Evolutionary conservation across 2,329 filamentous ascomycete species (phyloP).

Genomic region (Trichoderma atrobrunneum): DNA sequence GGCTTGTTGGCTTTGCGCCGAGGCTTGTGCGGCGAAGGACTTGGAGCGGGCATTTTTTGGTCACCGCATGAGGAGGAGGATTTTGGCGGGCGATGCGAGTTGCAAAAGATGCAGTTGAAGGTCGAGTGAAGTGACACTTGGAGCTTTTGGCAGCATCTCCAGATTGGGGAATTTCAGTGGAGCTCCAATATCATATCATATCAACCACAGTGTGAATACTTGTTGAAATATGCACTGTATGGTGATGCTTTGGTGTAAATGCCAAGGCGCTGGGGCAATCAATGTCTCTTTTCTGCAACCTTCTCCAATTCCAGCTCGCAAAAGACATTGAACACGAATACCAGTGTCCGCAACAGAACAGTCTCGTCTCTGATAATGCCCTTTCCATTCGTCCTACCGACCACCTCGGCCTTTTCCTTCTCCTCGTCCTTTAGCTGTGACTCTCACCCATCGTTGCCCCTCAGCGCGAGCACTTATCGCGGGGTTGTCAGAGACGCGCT

Average conservation of each 20-base stretch:
- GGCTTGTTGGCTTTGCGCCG: constrained; percentile 56
- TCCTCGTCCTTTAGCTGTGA: constrained; percentile 72
- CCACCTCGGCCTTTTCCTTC: constrained; percentile 83
- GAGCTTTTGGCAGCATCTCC: constrained; percentile 9
- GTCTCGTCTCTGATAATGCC: constrained; percentile 63
- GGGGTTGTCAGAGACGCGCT: constrained; percentile 78
- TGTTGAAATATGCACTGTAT: constrained; percentile 29
- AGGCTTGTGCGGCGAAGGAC: constrained; percentile 57
- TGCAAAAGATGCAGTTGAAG: background rate
- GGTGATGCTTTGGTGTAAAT: constrained; percentile 22
- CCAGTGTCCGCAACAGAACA: background rate
- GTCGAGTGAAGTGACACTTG: constrained; percentile 11
- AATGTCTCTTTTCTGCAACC: background rate
- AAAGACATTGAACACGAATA: background rate
- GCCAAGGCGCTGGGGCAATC: constrained; percentile 4
- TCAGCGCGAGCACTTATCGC: constrained; percentile 77
- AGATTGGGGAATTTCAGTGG: constrained; percentile 24
- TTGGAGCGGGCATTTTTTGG: constrained; percentile 46
- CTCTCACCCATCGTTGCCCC: constrained; percentile 84
- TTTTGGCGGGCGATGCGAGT: background rate
- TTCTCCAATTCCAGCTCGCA: background rate
- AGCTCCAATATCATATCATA: constrained; percentile 11
- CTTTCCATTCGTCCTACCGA: constrained; percentile 83
- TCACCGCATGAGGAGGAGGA: constrained; percentile 21
- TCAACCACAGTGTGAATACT: background rate